Base-by-base conservation (phyloP, 345 rosid genomes). In the Camelina hispida region DNA sequence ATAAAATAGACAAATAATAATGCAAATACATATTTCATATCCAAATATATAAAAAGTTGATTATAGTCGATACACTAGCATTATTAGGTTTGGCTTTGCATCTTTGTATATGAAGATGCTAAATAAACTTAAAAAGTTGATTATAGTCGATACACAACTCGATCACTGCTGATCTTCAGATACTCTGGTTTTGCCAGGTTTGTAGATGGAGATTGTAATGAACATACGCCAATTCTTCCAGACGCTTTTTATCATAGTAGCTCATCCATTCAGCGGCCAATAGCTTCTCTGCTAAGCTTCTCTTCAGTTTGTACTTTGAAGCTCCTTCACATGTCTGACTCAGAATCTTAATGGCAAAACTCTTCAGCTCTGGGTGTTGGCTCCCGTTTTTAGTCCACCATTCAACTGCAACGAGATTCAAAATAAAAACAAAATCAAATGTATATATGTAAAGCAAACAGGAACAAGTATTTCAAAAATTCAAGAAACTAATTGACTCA, bases 261-360 rank as follows among this genome's bases (percentile, higher is more conserved):
- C 82, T 82, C 65, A 61, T 57, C 17, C 79, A 81, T 40, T 53
- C 55, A 12, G 35, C 34, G 11, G 62, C 25, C 25, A 79, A 70
- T 40, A 84, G 55, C 80, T 82, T 80, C 82, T 86, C 87, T 2
- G 83, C 92, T 43, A 83, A 23, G n/a, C 68, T 57, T 72, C 85
- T 77, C 57, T 85, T 72, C 46, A 89, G 82, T 51, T 81, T 82
- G 46, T 81, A 87, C 72, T 68, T 84, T 22, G 80, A 78, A 51
- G 84, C 83, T 34, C 87, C 90, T 40, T 81, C 87, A 46, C 85
- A 84, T 7, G 91, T 85, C 75, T 89, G 88, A 54, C 89, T 82
- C 62, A 86, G 58, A 13, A 87, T 58, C 58, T 83, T 80, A 4
- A 79, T 66, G 9, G 91, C 84, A 50, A 86, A 82, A 42, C 71